Evolutionary conservation across 352 stramenopile genomes (phyloP).

Genomic region (Peronospora destructor): DNA sequence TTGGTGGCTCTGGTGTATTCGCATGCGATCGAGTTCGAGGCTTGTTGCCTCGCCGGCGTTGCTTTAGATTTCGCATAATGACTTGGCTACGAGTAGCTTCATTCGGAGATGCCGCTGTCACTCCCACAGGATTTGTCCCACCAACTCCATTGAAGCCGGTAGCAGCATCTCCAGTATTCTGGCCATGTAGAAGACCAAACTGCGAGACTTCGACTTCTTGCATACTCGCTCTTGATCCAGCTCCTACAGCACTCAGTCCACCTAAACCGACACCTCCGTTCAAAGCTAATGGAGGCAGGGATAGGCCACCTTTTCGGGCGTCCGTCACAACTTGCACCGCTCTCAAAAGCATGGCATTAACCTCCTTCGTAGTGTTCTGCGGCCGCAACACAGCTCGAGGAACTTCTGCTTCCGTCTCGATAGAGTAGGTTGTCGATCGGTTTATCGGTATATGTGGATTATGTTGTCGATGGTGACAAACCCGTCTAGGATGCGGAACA

Average conservation of each 20-base stretch:
- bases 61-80: constrained; percentile 39
- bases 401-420: constrained; percentile 4
- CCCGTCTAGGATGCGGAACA: constrained; percentile 28
- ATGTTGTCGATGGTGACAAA: constrained; percentile 6
- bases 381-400: constrained; percentile 7
- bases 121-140: not conserved
- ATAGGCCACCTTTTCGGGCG: constrained; percentile 17
- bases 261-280: constrained; percentile 6
- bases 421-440: not conserved
- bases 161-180: constrained; percentile 14
- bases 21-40: constrained; percentile 27
- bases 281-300: constrained; percentile 6
- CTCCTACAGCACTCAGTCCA: constrained; percentile 9
- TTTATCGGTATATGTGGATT: constrained; percentile 1
- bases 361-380: constrained; percentile 24
- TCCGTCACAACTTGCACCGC: constrained; percentile 34
- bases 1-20: constrained; percentile 17
- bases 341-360: constrained; percentile 31
- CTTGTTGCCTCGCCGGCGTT: constrained; percentile 30
- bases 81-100: constrained; percentile 33
- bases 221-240: constrained; percentile 8
- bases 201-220: constrained; percentile 26
- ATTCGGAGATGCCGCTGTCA: constrained; percentile 13
- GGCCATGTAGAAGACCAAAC: constrained; percentile 22
- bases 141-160: not conserved